phyloP scores from a whole-genome alignment of 1,284 basidiomycete species.

The Apiotrichum mycotoxinovorans region DNA sequence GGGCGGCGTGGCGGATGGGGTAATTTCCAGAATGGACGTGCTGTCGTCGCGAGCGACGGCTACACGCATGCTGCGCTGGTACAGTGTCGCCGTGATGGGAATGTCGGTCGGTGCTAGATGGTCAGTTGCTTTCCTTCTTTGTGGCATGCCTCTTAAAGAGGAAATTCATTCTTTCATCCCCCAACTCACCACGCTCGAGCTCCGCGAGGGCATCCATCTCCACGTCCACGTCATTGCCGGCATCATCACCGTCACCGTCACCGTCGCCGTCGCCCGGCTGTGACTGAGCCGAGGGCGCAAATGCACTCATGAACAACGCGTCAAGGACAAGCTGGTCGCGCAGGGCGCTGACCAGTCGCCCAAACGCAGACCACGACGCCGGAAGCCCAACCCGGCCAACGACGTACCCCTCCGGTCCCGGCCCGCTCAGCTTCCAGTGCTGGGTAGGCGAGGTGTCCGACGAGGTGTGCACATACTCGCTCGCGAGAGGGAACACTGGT shows the following conservation, averaged over 20 bases:
- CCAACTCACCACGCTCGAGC: constrained; percentile 8
- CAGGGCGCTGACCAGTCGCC: constrained; percentile 20
- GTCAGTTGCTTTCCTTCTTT: too few species aligned
- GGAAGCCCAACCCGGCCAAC: constrained; percentile 34
- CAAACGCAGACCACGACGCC: constrained; percentile 12
- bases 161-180: too few species aligned
- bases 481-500: constrained; percentile 31
- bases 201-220: constrained; percentile 11
- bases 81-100: constrained; percentile 12
- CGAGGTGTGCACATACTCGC: constrained; percentile 25
- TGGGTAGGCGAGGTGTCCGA: constrained; percentile 12
- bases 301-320: constrained; percentile 20
- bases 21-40: constrained; percentile 7
- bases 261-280: background rate
- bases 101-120: constrained; percentile 11
- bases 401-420: constrained; percentile 39
- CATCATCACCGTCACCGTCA: constrained; percentile 10
- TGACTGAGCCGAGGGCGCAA: background rate
- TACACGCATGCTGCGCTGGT: constrained; percentile 7
- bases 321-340: constrained; percentile 34
- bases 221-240: background rate
- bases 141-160: too few species aligned
- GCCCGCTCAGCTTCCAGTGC: constrained; percentile 35
- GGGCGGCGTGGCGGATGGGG: background rate
- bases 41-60: background rate